Base-by-base conservation (phyloP, 371 early-diverging fungal genomes). In the Cokeromyces recurvatus region DNA sequence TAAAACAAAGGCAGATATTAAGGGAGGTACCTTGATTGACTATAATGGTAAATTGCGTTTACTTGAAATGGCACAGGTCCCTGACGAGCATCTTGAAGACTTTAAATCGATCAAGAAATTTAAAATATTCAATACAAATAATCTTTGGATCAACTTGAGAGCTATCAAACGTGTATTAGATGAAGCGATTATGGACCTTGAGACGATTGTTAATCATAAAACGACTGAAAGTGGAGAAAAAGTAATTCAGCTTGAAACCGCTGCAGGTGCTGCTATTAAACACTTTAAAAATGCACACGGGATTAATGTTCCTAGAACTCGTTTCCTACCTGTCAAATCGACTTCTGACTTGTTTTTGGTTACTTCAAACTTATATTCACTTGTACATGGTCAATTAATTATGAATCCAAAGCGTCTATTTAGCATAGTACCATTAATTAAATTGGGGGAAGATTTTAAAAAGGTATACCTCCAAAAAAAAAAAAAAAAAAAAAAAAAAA, bases 111-210 rank as follows among this genome's bases (percentile, higher is more conserved):
- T 99, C 70, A 95, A 97, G 68, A 99, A 99, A 79, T 99, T 99
- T 80, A 95, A 97, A 83, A 99, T 99, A 62, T 99, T 99, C 84
- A 99, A 99, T 84, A 99, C 99, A 51, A 99, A 99, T 84, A 98
- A 98, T 77, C 62, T 98, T 62, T 99, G 99, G 99, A 88, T 99
- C 56, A 89, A 85, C 59, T 71, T 98, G 52, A 90, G 87, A 78
- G 95, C 97, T 14, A 84, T 99, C 64, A 98, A 97, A 79, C 89
- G 97, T 38, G 74, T 95, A 8, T 77, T 98, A 43, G 87, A 90
- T 45, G 78, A 89, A 47, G 75, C 82, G 39, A 81, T 79, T 48
- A 72, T 99, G 57, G 84, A 87, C 50, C 71, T 99, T 55, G 99
- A 99, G 55, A 91, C 99, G 59, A 99, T 99, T 71, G 94, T 94